These are phyloP conservation scores for Citrullus colocynthis DNA, from an alignment of 306 rosid genomes.

Conservation along the genomic window DNA sequence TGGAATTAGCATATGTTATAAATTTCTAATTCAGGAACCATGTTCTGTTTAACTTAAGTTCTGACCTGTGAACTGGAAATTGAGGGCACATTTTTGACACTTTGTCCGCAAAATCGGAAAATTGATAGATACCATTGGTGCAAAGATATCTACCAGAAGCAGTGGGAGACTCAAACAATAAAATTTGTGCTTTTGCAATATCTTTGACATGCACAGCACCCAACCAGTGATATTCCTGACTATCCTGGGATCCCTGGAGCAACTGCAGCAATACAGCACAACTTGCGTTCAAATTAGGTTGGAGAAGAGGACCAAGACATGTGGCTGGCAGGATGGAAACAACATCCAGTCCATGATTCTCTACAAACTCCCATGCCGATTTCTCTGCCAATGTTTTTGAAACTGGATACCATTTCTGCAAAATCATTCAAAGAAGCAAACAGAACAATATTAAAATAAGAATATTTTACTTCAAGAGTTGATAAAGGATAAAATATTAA, in stretches of 20 bases:
- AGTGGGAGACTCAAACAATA: constrained; percentile 42
- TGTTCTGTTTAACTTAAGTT: not conserved
- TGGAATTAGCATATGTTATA: not conserved
- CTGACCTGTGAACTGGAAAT: constrained; percentile 74
- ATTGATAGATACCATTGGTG: constrained; percentile 66
- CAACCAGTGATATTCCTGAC: constrained; percentile 76
- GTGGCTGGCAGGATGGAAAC: constrained; percentile 62
- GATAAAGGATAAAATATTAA: not conserved
- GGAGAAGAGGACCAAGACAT: constrained; percentile 56
- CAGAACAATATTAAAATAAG: not conserved
- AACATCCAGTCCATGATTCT: constrained; percentile 35
- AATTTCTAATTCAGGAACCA: not conserved
- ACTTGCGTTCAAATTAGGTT: constrained; percentile 61
- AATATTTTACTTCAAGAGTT: not conserved
- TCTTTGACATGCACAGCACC: constrained; percentile 81
- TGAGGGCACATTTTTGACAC: constrained; percentile 49
- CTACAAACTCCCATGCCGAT: constrained; percentile 55
- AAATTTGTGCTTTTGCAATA: constrained; percentile 45
- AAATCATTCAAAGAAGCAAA: not conserved
- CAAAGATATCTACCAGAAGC: constrained; percentile 84
- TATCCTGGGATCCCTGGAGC: constrained; percentile 55
- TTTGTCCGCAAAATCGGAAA: constrained; percentile 32
- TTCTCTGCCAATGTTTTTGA: constrained; percentile 75
- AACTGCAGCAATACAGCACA: constrained; percentile 51
- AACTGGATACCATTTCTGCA: constrained; percentile 75